Conservation (phyloP, 352 stramenopile species). For the Thraustotheca clavata region DNA sequence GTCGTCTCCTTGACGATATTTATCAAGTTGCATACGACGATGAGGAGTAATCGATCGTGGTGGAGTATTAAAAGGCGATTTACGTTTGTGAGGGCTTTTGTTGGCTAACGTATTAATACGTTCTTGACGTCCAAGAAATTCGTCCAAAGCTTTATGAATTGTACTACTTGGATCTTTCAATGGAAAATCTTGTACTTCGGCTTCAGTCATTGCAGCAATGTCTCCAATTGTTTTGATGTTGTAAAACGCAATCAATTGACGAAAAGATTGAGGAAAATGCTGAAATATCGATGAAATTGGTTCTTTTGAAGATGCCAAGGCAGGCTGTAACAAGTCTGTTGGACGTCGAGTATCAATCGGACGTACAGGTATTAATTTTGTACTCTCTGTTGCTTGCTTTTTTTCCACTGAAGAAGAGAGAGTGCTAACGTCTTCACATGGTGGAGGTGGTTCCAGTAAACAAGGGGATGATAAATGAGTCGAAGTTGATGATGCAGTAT, state of each 20-base stretch:
- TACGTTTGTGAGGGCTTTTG: conserved; percentile 8
- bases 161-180: conserved; percentile 49
- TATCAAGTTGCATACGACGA: conserved; percentile 27
- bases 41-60: conserved; percentile 25
- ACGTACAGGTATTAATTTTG: no score
- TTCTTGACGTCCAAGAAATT: conserved; percentile 38
- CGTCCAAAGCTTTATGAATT: conserved; percentile 41
- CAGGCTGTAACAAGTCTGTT: no score
- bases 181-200: conserved; percentile 48
- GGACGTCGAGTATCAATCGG: no score
- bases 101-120: conserved; percentile 29
- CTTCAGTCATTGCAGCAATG: conserved; percentile 36
- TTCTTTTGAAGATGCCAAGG: conserved; percentile 39
- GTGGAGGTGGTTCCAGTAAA: no score
- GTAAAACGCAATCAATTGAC: conserved; percentile 48
- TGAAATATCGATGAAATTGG: conserved; percentile 37
- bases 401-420: no score
- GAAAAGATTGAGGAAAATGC: conserved; percentile 47
- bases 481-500: no score
- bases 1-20: background rate
- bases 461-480: background rate
- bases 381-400: no score
- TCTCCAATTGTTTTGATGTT: conserved; percentile 66
- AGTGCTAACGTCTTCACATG: no score
- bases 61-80: conserved; percentile 16